These are phyloP conservation scores for Blastocystis hominis DNA, from an alignment of 352 stramenopile species.

Conservation along the genomic window DNA sequence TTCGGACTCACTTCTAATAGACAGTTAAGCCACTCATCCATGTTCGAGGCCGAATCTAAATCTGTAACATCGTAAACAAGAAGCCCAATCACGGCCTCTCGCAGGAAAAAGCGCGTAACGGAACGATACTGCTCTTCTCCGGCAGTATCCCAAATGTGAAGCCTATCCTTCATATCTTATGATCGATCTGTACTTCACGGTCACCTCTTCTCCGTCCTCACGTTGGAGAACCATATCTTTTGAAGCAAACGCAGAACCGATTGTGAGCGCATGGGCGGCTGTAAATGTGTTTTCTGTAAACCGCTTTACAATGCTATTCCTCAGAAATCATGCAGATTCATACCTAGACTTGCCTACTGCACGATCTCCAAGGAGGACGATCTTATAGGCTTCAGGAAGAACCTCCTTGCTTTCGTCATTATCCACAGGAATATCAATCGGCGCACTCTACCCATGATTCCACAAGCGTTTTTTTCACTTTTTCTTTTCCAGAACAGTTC, in stretches of 20 bases:
- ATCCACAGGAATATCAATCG: conserved; percentile 20
- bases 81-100: conserved; percentile 48
- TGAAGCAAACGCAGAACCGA: conserved; percentile 39
- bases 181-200: conserved; percentile 21
- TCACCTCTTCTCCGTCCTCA: conserved; percentile 34
- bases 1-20: conserved; percentile 43
- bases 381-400: conserved; percentile 43
- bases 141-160: conserved; percentile 57
- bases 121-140: conserved; percentile 57
- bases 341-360: conserved; percentile 47
- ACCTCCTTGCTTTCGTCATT: neutral
- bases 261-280: conserved; percentile 31
- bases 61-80: conserved; percentile 55
- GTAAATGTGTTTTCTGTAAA: conserved; percentile 54
- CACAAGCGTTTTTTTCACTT: neutral
- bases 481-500: conserved; percentile 54
- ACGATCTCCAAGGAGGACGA: conserved; percentile 55
- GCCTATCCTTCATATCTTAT: neutral
- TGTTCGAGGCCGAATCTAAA: conserved; percentile 4
- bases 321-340: neutral
- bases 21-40: conserved; percentile 50
- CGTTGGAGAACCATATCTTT: conserved; percentile 49
- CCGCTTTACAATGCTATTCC: conserved; percentile 48
- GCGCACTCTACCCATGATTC: neutral
- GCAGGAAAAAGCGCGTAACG: conserved; percentile 49